phyloP scores from a whole-genome alignment of 768 basidiomycete species.

The Cystofilobasidium capitatum region DNA sequence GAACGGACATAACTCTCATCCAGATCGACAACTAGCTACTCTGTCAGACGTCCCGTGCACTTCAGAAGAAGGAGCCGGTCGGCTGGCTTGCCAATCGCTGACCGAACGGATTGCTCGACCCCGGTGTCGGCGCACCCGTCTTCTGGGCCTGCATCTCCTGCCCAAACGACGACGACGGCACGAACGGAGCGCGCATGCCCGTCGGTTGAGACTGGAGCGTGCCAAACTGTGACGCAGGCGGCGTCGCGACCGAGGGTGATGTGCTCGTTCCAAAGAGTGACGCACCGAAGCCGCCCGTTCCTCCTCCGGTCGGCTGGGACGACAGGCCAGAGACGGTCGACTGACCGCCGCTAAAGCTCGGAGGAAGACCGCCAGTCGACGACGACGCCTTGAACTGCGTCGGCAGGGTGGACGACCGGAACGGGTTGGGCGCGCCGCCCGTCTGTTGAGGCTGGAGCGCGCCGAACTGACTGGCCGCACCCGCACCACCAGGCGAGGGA shows the following conservation, averaged over 20 bases:
- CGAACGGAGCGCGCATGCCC: constrained; percentile 21
- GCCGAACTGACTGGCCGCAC: background rate
- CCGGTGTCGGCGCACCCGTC: background rate
- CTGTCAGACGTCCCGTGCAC: background rate
- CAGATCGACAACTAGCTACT: no score
- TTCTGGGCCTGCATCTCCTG: background rate
- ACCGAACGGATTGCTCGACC: background rate
- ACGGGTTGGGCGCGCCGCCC: constrained; percentile 19
- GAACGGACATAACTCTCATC: no score
- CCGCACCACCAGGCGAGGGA: background rate
- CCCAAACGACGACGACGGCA: constrained; percentile 20
- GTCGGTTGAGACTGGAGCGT: constrained; percentile 19
- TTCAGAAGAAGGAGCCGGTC: background rate
- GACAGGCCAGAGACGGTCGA: background rate
- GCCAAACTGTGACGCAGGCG: background rate
- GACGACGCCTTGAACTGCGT: background rate
- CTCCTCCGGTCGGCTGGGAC: background rate
- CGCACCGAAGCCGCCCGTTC: background rate
- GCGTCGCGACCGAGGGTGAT: background rate
- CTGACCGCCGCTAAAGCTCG: background rate
- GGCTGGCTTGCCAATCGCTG: background rate
- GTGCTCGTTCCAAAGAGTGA: constrained; percentile 1
- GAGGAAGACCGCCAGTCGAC: background rate
- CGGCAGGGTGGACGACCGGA: constrained; percentile 17
- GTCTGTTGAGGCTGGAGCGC: constrained; percentile 9